Evolutionary conservation across 73 alveolate genomes (phyloP), one percentile per base, ranked within the genome.

Genomic region (Paramecium tetraurelia): DNA sequence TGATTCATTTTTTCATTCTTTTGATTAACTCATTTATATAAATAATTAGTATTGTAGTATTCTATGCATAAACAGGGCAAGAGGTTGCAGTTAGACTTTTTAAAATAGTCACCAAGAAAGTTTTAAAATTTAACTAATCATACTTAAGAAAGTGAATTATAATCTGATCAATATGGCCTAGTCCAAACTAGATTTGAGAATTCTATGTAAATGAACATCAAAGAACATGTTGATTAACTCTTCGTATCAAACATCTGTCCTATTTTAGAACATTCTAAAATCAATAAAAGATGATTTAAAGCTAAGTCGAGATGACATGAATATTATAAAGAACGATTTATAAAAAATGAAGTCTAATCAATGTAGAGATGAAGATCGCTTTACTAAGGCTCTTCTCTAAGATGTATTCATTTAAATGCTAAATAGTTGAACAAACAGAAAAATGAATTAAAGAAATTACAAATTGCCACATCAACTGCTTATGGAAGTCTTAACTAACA

Each of bases 181-280:
- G 48, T 40, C 7, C 48, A 40, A 40, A 0, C 18, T 4, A 48
- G 7, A 8, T 44, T 80, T 46, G 90, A 80, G 29, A 40, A 27
- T 27, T 27, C 58, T 7, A 27, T 44, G 12, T 12, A 11, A 43
- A 10, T 80, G 24, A 80, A 80, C 29, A 63, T 80, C 14, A 80
- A 43, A 24, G 90, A 80, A 16, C 90, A 80, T 35, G 20, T 80
- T 44, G 90, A 80, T 43, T 43, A 80, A 48, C 57, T 80, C 29
- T 41, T 44, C 21, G 76, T 80, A 43, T 14, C 9, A 40, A 43
- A 46, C 38, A 8, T 14, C 18, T n/a, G 33, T 44, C 48, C 29
- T 27, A 24, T 14, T 53, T 31, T 80, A 80, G 76, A 20, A 20
- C 24, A 80, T 43, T 11, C 27, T 80, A 20, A 24, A 14, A 11